Evolutionary conservation across 2,329 filamentous ascomycete genomes (phyloP).

Genomic region (Penicillium sp.): DNA sequence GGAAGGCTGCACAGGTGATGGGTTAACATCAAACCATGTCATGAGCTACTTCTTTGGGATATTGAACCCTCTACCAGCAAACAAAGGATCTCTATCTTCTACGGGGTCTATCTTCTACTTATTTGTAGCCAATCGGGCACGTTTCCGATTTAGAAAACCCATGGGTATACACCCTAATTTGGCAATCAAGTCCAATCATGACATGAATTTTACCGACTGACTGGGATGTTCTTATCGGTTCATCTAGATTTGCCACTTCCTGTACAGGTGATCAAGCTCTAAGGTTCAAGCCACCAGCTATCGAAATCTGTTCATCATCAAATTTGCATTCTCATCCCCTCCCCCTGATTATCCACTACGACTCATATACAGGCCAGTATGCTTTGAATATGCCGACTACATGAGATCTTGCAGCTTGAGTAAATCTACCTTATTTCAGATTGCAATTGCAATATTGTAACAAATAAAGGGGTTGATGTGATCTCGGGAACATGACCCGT

Average conservation of each 20-base stretch:
- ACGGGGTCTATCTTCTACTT: neutral
- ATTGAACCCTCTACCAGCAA: neutral
- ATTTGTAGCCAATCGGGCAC: neutral
- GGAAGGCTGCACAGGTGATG: neutral
- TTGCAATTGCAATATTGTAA: neutral
- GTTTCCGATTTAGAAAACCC: neutral
- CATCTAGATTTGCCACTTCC: neutral
- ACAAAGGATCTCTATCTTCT: no score
- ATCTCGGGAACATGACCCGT: neutral
- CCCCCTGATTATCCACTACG: neutral
- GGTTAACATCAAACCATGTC: neutral
- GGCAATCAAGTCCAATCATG: neutral
- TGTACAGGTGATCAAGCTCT: neutral
- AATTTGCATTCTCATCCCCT: neutral
- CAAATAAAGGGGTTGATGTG: neutral
- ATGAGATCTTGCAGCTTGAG: no score
- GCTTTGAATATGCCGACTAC: neutral
- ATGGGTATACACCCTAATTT: neutral
- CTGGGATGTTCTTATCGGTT: neutral
- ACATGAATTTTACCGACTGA: no score
- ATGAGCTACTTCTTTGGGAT: neutral
- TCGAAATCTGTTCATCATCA: neutral
- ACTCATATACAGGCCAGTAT: neutral
- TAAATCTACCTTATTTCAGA: neutral
- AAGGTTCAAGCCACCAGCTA: neutral